Evolutionary conservation across 164 flowering plant species (phyloP).

Genomic region (Liriodendron chinense): DNA sequence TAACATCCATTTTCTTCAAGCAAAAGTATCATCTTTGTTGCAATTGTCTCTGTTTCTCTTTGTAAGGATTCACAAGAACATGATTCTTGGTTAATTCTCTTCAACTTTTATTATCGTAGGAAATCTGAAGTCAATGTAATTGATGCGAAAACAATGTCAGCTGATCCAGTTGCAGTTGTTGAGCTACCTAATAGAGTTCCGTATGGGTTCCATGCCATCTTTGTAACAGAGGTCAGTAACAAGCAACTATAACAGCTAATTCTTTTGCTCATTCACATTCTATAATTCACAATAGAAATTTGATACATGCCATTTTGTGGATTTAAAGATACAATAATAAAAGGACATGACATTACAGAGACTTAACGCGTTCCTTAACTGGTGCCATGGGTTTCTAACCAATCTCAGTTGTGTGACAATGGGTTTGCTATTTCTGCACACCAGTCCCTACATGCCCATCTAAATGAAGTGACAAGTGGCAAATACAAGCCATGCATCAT

Average conservation of each 20-base stretch:
- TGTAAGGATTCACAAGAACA: background rate
- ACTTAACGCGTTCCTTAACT: no score
- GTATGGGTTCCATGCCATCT: conserved; percentile 96
- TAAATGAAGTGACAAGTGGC: no score
- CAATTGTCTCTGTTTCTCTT: background rate
- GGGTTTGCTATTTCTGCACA: no score
- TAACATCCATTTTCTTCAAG: background rate
- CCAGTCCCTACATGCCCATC: no score
- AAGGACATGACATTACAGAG: no score
- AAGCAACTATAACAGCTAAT: background rate
- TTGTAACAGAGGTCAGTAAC: conserved; percentile 77
- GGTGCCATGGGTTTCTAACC: no score
- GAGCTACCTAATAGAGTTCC: conserved; percentile 90
- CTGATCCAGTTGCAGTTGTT: conserved; percentile 91
- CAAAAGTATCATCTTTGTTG: background rate
- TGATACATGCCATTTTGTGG: no score
- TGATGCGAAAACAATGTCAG: conserved; percentile 93
- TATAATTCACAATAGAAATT: no score
- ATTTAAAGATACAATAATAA: no score
- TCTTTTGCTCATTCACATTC: background rate
- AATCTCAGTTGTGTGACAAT: background rate
- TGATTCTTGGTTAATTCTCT: background rate
- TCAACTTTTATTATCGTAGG: conserved; percentile 35
- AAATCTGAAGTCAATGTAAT: conserved; percentile 76
- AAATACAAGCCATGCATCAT: no score